A percentile compares a stretch with the other conserved stretches of the same genome.
phyloP scores from a whole-genome alignment of 2,329 filamentous ascomycete genomes.

The Calonectria pteridis region DNA sequence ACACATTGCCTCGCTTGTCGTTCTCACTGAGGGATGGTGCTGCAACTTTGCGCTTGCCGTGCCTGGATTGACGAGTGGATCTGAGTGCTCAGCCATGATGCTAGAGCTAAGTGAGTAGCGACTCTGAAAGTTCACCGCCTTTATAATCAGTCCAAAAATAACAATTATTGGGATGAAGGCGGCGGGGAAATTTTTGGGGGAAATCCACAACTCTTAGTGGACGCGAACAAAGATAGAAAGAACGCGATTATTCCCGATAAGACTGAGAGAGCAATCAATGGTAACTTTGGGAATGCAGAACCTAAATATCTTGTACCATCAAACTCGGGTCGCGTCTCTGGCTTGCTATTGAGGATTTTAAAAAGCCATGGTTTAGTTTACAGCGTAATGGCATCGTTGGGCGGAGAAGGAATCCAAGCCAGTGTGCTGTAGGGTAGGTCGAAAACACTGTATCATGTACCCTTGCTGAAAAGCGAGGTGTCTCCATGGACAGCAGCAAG shows the following conservation, averaged over 20 bases:
- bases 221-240: too few relatives aligned
- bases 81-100: not conserved
- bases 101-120: not conserved
- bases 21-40: not conserved
- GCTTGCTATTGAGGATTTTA: too few relatives aligned
- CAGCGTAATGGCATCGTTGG: not conserved
- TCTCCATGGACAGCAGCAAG: not conserved
- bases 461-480: not conserved
- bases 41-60: not conserved
- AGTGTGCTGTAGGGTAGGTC: not conserved
- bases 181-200: too few relatives aligned
- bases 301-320: too few relatives aligned
- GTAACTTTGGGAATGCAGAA: too few relatives aligned
- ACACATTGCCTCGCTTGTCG: not conserved
- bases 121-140: not conserved
- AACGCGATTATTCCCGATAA: too few relatives aligned
- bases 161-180: rapidly evolving
- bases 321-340: too few relatives aligned
- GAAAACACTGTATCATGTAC: not conserved
- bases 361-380: not conserved
- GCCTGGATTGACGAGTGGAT: not conserved
- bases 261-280: too few relatives aligned
- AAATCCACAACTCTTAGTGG: too few relatives aligned
- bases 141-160: not conserved
- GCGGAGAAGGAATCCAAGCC: not conserved